Conservation (phyloP, 2,329 filamentous ascomycete genomes). For the Pseudogymnoascus sp. region DNA sequence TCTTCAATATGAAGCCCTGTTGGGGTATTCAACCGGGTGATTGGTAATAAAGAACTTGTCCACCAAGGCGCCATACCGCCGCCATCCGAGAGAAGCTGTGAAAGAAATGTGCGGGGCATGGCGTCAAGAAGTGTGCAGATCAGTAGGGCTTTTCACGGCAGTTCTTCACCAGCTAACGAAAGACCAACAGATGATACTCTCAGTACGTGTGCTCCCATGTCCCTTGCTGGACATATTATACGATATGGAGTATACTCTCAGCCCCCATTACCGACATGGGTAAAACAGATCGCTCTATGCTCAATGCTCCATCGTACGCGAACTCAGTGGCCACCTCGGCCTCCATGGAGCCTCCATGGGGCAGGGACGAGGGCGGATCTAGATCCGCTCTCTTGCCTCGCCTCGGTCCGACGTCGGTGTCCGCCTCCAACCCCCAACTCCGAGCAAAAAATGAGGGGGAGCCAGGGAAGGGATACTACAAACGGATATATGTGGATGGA, state of each 20-base stretch:
- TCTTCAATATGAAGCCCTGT: neutral
- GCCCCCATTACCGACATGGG: neutral
- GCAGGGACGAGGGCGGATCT: neutral
- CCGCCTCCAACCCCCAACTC: neutral
- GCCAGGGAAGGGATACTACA: neutral
- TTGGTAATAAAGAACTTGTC: neutral
- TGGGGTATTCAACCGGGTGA: neutral
- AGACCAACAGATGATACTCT: no score
- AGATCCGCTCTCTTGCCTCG: neutral
- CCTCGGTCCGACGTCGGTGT: conserved; percentile 1
- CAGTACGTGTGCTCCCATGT: no score
- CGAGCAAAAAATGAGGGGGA: neutral
- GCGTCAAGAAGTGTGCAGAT: neutral
- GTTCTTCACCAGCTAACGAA: neutral
- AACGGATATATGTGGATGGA: neutral
- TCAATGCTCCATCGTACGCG: neutral
- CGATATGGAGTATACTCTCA: neutral
- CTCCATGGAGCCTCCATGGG: neutral
- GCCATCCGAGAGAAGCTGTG: neutral
- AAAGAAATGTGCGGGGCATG: neutral
- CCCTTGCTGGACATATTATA: neutral
- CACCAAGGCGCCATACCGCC: neutral
- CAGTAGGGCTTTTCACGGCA: neutral
- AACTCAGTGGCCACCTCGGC: neutral
- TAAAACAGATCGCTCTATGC: neutral